Evolutionary conservation across 345 rosid species (phyloP), one percentile per base, ranked within the genome.

Genomic region (Combretum micranthum): DNA sequence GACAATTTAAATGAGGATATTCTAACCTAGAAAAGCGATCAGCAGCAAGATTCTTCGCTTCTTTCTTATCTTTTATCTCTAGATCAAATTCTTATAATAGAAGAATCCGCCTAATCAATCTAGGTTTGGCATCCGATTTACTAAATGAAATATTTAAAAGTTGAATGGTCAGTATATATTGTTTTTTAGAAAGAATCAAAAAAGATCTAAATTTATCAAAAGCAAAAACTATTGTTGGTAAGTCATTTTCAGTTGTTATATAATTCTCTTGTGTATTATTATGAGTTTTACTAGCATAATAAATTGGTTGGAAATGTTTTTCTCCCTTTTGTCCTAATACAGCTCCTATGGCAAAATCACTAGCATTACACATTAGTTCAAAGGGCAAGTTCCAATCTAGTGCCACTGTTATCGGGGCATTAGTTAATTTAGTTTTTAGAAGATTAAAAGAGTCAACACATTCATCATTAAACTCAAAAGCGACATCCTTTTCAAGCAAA

Each of bases 61-160:
- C n/a, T n/a, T n/a, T n/a, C n/a, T n/a, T n/a, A n/a, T n/a, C n/a
- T n/a, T n/a, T n/a, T n/a, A n/a, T n/a, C n/a, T n/a, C n/a, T n/a
- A n/a, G n/a, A n/a, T n/a, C n/a, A n/a, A n/a, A n/a, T n/a, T n/a
- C n/a, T n/a, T n/a, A n/a, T n/a, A 59, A 15, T 3, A 59, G 20
- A 4, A 59, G 22, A 15, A 58, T 25, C 62, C 62, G 48, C 15
- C 23, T 9, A 8, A 59, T 59, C 43, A 46, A 23, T 10, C 45
- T 25, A 3, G 53, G 42, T 21, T 59, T 58, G 3, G 62, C 12
- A 14, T 47, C 62, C 12, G 46, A 22, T 19, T 59, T 59, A 9
- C 15, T 6, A 15, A 59, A 0, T 22, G n/a, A 26, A 26, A 26
- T 23, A n/a, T 25, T 16, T 59, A 0, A 59, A 13, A 3, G 62